These are phyloP conservation scores for Globisporangium polare DNA, from an alignment of 352 stramenopile species.

Conservation along the genomic window DNA sequence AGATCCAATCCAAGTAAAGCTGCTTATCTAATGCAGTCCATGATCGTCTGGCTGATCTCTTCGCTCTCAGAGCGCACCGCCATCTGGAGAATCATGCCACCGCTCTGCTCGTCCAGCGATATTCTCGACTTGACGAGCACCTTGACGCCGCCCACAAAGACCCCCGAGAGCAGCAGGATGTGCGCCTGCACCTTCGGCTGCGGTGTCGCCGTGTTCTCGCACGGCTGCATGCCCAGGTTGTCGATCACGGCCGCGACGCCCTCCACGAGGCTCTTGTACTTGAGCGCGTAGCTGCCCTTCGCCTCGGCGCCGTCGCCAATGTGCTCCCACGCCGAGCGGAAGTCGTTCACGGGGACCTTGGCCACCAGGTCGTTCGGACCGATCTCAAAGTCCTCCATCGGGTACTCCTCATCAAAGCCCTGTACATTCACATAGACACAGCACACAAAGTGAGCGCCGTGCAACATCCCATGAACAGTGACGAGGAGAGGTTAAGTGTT, in stretches of 20 bases:
- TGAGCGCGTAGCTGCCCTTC: conserved; percentile 94
- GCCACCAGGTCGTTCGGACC: conserved; percentile 96
- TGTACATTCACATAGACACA: conserved; percentile 21
- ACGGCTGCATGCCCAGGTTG: conserved; percentile 97
- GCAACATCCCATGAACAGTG: background rate
- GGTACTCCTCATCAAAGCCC: conserved; percentile 98
- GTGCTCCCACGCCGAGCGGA: conserved; percentile 95
- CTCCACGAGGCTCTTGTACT: conserved; percentile 97
- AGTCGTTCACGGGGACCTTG: conserved; percentile 95
- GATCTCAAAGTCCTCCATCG: conserved; percentile 97
- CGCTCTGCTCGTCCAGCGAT: conserved; percentile 83
- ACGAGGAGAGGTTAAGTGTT: background rate
- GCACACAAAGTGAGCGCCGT: background rate
- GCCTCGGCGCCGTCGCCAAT: conserved; percentile 93
- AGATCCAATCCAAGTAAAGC: background rate
- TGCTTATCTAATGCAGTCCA: conserved; percentile 94
- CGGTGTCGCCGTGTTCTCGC: conserved; percentile 91
- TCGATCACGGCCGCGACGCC: conserved; percentile 94
- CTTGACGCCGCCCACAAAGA: conserved; percentile 95
- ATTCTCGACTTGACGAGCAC: conserved; percentile 96
- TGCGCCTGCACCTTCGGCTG: conserved; percentile 92
- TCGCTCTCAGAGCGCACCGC: conserved; percentile 94
- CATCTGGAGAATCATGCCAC: conserved; percentile 94
- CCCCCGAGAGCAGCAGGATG: conserved; percentile 94
- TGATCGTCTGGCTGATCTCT: conserved; percentile 94